Evolutionary conservation across 1,284 basidiomycete species (phyloP).

Genomic region (Marasmius oreades): DNA sequence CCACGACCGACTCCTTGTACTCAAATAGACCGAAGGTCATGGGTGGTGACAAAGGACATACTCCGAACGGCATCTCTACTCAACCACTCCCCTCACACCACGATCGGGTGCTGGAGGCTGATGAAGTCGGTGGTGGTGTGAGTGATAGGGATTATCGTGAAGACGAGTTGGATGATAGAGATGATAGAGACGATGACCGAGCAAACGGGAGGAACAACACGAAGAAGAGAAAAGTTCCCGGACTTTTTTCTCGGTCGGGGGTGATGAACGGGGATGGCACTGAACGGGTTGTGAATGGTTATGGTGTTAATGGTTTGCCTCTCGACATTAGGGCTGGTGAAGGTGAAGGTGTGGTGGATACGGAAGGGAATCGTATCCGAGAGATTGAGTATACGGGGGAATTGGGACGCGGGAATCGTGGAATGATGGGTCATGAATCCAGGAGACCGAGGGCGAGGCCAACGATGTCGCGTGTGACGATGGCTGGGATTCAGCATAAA

Average conservation of each 20-base stretch:
- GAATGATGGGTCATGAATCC: background rate
- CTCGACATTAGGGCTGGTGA: background rate
- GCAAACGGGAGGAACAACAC: background rate
- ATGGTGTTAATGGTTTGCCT: background rate
- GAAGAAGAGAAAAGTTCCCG: background rate
- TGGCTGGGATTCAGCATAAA: background rate
- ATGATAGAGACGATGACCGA: background rate
- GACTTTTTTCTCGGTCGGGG: background rate
- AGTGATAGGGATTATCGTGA: background rate
- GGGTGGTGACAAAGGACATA: no score
- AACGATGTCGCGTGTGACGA: background rate
- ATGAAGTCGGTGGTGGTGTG: background rate
- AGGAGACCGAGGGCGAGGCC: background rate
- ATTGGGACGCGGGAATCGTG: background rate
- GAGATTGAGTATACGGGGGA: background rate
- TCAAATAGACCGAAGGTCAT: no score
- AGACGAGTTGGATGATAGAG: background rate
- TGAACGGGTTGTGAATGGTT: background rate
- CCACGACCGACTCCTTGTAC: background rate
- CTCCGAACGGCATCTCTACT: no score
- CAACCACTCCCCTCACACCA: no score
- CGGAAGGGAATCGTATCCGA: background rate
- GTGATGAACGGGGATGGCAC: background rate
- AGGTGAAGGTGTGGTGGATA: background rate
- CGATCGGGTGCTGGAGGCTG: background rate